Percentiles rank a stretch among this genome's conserved stretches.
Conservation (phyloP, 371 early-diverging fungal species). For the Mortierella sp. region DNA sequence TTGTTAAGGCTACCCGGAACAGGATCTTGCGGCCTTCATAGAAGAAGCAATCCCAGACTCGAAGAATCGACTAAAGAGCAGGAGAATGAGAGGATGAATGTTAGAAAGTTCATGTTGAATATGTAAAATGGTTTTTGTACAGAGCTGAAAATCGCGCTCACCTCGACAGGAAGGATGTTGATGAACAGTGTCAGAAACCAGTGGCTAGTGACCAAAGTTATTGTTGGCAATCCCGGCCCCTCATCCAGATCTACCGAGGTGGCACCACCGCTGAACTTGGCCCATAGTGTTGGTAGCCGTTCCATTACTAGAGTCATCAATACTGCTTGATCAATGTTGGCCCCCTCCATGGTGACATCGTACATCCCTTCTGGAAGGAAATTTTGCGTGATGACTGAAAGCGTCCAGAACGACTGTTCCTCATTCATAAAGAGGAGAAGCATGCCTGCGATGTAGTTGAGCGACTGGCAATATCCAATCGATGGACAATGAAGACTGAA, state of each 20-base stretch:
- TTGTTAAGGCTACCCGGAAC: slow-evolving; percentile 81
- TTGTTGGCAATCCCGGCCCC: slow-evolving; percentile 69
- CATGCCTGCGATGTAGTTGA: slow-evolving; percentile 84
- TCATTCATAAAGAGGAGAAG: slow-evolving; percentile 82
- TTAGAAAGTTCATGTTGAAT: no score
- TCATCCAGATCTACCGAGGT: slow-evolving; percentile 66
- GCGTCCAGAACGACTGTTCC: slow-evolving; percentile 84
- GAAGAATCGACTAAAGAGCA: slow-evolving; percentile 64
- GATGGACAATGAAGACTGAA: slow-evolving; percentile 71
- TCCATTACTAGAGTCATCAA: slow-evolving; percentile 72
- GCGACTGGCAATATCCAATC: slow-evolving; percentile 88
- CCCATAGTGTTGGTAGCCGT: slow-evolving; percentile 68
- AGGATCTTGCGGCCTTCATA: slow-evolving; percentile 86
- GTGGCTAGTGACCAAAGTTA: slow-evolving; percentile 81
- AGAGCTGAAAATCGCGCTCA: slow-evolving; percentile 26
- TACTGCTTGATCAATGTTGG: slow-evolving; percentile 80
- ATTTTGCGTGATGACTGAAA: slow-evolving; percentile 78
- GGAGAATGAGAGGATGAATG: neutral
- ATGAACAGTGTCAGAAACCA: slow-evolving; percentile 89
- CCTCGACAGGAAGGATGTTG: slow-evolving; percentile 82
- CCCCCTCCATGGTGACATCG: slow-evolving; percentile 81
- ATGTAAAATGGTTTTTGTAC: neutral
- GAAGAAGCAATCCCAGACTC: slow-evolving; percentile 89
- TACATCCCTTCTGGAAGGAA: slow-evolving; percentile 83
- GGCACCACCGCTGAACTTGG: slow-evolving; percentile 60